Conservation (phyloP, 169 alveolate genomes). For the Theileria parva region DNA sequence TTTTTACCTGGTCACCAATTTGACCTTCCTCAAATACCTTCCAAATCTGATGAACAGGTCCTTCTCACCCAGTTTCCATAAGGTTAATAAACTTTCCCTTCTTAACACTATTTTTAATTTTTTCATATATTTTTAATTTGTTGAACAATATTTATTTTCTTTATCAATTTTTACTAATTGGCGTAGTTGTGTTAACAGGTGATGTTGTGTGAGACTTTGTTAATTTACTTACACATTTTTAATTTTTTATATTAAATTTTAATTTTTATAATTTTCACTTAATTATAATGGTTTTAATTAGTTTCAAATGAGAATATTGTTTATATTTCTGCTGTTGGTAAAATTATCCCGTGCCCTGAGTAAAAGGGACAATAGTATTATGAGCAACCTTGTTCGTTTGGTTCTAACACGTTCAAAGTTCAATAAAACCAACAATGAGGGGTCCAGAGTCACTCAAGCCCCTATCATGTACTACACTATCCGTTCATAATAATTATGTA, state of each 20-base stretch:
- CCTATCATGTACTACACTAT: conserved; percentile 40
- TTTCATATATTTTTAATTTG: too few relatives aligned
- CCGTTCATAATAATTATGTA: background rate
- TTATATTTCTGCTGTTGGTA: background rate
- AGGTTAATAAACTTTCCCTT: background rate
- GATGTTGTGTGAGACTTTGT: conserved; percentile 7
- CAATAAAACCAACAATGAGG: conserved; percentile 33
- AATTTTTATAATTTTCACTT: background rate
- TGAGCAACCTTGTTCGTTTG: conserved; percentile 36
- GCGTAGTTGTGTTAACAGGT: background rate
- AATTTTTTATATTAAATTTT: background rate
- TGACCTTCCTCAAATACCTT: conserved; percentile 55
- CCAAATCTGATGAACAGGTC: conserved; percentile 46
- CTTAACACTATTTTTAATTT: background rate
- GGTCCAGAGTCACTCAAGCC: conserved; percentile 62
- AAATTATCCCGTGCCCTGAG: background rate
- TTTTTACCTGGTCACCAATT: conserved; percentile 48
- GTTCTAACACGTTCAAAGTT: conserved; percentile 33
- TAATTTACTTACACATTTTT: conserved; percentile 20
- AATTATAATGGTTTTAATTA: background rate
- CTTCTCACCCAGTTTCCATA: conserved; percentile 17
- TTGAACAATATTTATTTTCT: too few relatives aligned
- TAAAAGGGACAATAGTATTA: conserved; percentile 41
- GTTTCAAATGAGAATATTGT: background rate
- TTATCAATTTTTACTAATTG: background rate